A percentile compares a stretch with the other conserved stretches of the same genome.
Conservation (phyloP, 1,139 yeast genomes). For the Blastobotrys persicus region DNA sequence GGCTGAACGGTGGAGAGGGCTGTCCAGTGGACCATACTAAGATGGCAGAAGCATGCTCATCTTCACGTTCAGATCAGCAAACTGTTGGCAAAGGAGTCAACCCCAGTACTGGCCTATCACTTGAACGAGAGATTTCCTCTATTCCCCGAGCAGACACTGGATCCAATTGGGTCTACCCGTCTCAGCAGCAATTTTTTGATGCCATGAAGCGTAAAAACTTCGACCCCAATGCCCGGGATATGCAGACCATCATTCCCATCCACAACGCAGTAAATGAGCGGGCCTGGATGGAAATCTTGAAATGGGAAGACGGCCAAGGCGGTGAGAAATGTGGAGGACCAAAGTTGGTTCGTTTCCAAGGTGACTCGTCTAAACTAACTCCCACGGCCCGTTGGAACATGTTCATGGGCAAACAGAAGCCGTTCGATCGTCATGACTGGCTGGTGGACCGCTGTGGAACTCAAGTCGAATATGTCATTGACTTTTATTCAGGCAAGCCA, state of each 20-base stretch:
- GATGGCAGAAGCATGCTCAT: conserved; percentile 26
- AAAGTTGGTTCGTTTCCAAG: conserved; percentile 79
- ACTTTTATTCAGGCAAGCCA: conserved; percentile 72
- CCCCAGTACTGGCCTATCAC: conserved; percentile 27
- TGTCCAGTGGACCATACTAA: conserved; percentile 36
- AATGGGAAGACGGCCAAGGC: conserved; percentile 78
- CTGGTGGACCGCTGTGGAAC: conserved; percentile 81
- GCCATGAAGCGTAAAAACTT: conserved; percentile 92
- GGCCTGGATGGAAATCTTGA: conserved; percentile 80
- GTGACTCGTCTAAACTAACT: conserved; percentile 78
- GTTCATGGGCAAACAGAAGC: conserved; percentile 63
- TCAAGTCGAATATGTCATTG: conserved; percentile 85
- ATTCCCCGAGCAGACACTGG: conserved; percentile 67
- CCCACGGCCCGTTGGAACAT: conserved; percentile 84
- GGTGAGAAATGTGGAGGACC: conserved; percentile 70
- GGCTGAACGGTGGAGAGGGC: conserved; percentile 27
- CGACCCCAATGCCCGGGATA: conserved; percentile 78
- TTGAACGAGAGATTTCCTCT: conserved; percentile 73
- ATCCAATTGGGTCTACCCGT: conserved; percentile 89
- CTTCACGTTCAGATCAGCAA: conserved; percentile 35
- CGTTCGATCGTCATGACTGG: conserved; percentile 98
- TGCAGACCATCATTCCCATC: conserved; percentile 89
- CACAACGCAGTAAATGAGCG: conserved; percentile 92
- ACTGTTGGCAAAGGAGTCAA: conserved; percentile 36
- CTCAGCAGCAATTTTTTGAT: conserved; percentile 89